Evolutionary conservation across 2,329 filamentous ascomycete genomes (phyloP).

Genomic region (Penicillium italicum): DNA sequence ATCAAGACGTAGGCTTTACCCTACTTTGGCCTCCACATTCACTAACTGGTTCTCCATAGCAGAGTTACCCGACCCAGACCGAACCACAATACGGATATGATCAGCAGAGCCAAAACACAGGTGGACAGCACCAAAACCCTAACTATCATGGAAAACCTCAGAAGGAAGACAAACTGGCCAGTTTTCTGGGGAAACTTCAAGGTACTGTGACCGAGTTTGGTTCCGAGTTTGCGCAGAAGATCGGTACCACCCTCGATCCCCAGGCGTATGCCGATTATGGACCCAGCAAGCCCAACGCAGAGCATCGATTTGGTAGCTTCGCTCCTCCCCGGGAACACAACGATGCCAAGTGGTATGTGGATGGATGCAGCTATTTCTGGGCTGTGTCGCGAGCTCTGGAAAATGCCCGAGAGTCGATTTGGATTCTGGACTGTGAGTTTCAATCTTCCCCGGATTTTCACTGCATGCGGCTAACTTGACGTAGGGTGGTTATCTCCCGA

Average conservation of each 20-base stretch:
- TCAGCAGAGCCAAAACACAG: slow-evolving; percentile 25
- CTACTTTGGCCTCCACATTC: background rate
- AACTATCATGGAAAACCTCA: slow-evolving; percentile 31
- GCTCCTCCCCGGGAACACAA: slow-evolving; percentile 69
- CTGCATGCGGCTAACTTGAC: slow-evolving; percentile 9
- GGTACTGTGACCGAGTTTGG: slow-evolving; percentile 50
- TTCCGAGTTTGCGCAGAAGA: slow-evolving; percentile 49
- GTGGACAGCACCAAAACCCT: slow-evolving; percentile 20
- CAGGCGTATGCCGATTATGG: slow-evolving; percentile 48
- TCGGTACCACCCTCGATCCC: slow-evolving; percentile 47
- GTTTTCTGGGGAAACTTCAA: slow-evolving; percentile 56
- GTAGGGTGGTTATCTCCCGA: slow-evolving; percentile 79
- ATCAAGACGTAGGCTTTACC: slow-evolving; percentile 20
- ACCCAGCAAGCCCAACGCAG: slow-evolving; percentile 35
- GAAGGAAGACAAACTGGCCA: slow-evolving; percentile 41
- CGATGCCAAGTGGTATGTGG: slow-evolving; percentile 80
- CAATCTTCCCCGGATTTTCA: background rate
- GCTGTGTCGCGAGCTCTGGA: slow-evolving; percentile 77
- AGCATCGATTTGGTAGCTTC: slow-evolving; percentile 61
- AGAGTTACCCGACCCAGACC: slow-evolving; percentile 19
- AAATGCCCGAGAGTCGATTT: slow-evolving; percentile 71
- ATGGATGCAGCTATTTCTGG: slow-evolving; percentile 80
- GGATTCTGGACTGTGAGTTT: slow-evolving; percentile 70
- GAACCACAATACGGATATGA: slow-evolving; percentile 20
- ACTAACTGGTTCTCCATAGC: slow-evolving; percentile 11